Base-by-base conservation (phyloP, 2,329 filamentous ascomycete genomes). In the Talaromyces marneffei region DNA sequence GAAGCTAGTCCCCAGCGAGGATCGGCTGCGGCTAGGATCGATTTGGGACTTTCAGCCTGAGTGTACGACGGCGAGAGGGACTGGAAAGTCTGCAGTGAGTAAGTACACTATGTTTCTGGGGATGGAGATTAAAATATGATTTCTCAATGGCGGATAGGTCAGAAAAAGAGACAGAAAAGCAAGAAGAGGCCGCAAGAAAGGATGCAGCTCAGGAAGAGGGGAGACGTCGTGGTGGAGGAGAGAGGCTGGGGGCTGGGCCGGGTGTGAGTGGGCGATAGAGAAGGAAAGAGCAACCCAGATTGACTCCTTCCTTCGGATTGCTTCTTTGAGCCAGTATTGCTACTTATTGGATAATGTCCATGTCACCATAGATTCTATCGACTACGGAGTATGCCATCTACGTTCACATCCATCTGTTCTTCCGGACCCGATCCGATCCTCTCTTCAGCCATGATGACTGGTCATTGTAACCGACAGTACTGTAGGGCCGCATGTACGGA, bases 161-260 rank as follows among this genome's bases (percentile, higher is more conserved):
- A 65, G 57, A 61, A 64, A 54, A 60, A 55, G 53, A 58, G 61
- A 55, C 46, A 33, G 50, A 27, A 44, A 31, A 31, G 37, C 18
- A 60, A 29, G 39, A 40, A 23, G 46, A 52, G 29, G 27, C 46
- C 9, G 46, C 3, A 37, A n/a, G 50, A 20, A 4, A 16, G 23
- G n/a, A 40, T 23, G 29, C 4, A 50, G 33, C 18, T 8, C 6
- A 18, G 33, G 31, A 52, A 20, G 48, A 52, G 29, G 9, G 48
- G 48, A 33, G 29, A 8, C 20, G 35, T 52, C 9, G 48, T 52
- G 46, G 27, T 33, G 48, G 48, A 20, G 27, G 33, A 29, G 29
- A 20, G 44, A 48, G 44, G 44, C 29, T 52, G 29, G 48, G 48
- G 48, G 33, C 14, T 52, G 18, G 48, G 48, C 27, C 29, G 48